These are phyloP conservation scores for Lachnellula suecica DNA, from an alignment of 2,329 filamentous ascomycete species.

Conservation along the genomic window DNA sequence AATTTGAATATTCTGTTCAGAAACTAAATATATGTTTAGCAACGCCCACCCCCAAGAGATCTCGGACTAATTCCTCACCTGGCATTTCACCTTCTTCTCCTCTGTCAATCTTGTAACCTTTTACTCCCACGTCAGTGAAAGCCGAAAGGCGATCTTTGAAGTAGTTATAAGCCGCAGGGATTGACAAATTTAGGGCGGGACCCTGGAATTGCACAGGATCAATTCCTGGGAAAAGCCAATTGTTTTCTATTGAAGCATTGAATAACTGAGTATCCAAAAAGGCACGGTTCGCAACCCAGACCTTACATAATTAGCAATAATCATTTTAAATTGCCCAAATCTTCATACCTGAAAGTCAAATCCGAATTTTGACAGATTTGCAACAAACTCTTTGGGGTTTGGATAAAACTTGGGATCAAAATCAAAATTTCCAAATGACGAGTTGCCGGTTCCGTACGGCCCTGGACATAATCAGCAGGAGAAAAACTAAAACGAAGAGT, in stretches of 20 bases:
- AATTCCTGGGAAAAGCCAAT: conserved; percentile 34
- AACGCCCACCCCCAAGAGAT: not conserved
- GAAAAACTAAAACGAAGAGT: not conserved
- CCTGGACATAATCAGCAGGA: conserved; percentile 4
- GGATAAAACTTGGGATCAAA: conserved; percentile 36
- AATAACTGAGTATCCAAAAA: conserved; percentile 34
- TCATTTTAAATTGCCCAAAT: not conserved
- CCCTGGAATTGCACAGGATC: conserved; percentile 30
- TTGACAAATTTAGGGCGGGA: conserved; percentile 36
- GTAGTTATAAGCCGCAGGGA: conserved; percentile 36
- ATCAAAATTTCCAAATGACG: conserved; percentile 36
- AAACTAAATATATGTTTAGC: conserved; percentile 7
- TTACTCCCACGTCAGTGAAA: conserved; percentile 35
- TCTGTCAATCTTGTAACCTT: conserved; percentile 39
- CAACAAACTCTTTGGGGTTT: conserved; percentile 31
- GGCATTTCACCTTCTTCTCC: conserved; percentile 41
- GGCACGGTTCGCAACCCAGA: conserved; percentile 38
- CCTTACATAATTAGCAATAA: not conserved
- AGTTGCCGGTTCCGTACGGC: conserved; percentile 34
- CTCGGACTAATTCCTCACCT: conserved; percentile 8
- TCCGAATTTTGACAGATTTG: conserved; percentile 32
- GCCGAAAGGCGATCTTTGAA: conserved; percentile 31
- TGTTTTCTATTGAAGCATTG: conserved; percentile 29
- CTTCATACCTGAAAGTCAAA: conserved; percentile 33
- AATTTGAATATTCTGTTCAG: conserved; percentile 37